Conservation (phyloP, 1,284 basidiomycete genomes). For the Inonotus obliquus region DNA sequence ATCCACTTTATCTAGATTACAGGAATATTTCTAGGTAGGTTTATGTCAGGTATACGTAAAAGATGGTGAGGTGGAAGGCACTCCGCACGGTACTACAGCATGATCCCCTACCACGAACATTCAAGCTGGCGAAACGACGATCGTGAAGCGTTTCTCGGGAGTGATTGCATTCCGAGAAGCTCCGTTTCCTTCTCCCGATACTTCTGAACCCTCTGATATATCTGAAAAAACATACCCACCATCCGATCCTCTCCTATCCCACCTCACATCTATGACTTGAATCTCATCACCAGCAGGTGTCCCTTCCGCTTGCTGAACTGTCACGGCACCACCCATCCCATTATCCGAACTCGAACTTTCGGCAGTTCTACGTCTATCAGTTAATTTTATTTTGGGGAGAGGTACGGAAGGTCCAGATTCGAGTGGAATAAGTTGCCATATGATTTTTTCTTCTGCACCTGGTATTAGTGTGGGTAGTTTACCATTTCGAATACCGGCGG, state of each 20-base stretch:
- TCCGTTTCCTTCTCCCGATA: not conserved
- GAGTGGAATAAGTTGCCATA: conserved; percentile 64
- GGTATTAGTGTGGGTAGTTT: conserved; percentile 66
- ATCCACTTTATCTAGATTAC: not conserved
- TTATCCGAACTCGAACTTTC: too few relatives aligned
- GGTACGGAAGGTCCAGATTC: conserved; percentile 59
- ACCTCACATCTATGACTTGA: conserved; percentile 47
- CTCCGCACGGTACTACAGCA: not conserved
- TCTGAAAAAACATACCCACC: not conserved
- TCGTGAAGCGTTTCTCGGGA: conserved; percentile 5
- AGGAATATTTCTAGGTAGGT: too few relatives aligned
- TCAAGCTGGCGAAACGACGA: conserved; percentile 5
- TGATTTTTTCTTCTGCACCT: conserved; percentile 56
- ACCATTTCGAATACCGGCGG: conserved; percentile 63
- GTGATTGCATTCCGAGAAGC: not conserved
- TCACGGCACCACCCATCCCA: too few relatives aligned
- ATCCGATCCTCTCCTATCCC: conserved; percentile 30
- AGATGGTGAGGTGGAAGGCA: not conserved
- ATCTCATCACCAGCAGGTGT: conserved; percentile 43
- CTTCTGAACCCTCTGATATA: not conserved
- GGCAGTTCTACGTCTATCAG: conserved; percentile 43
- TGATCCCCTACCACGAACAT: not conserved
- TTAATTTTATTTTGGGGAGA: conserved; percentile 53
- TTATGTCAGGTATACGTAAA: not conserved
- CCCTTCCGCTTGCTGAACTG: conserved; percentile 16